Conservation (phyloP, 441 rosid species). For the Erodium trifolium region DNA sequence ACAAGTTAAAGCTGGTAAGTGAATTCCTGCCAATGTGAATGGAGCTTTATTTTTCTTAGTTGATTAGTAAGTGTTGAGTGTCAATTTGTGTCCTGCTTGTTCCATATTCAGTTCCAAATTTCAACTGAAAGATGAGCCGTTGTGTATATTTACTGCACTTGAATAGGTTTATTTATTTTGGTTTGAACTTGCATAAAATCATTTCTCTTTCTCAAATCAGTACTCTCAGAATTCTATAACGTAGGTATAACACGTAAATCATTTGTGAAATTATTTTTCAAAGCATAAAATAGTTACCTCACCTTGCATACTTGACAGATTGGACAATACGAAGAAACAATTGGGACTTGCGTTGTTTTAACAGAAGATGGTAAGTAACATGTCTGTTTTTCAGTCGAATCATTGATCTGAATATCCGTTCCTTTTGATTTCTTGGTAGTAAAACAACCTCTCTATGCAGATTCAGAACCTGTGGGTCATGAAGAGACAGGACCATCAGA, state of each 20-base stretch:
- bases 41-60: neutral
- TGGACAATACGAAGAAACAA: slow-evolving; percentile 55
- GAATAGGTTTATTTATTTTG: neutral
- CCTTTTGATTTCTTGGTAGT: neutral
- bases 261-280: neutral
- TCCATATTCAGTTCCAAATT: neutral
- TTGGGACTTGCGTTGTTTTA: slow-evolving; percentile 50
- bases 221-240: too few species aligned
- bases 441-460: slow-evolving; percentile 22
- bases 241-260: neutral
- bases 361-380: slow-evolving; percentile 40
- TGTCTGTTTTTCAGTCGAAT: slow-evolving; percentile 4
- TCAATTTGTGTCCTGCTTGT: neutral
- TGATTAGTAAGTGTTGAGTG: neutral
- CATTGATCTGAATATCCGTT: neutral
- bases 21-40: neutral
- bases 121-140: neutral
- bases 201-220: too few species aligned
- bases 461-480: slow-evolving; percentile 27
- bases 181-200: neutral
- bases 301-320: slow-evolving; percentile 27
- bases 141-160: neutral
- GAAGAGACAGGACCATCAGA: slow-evolving; percentile 51
- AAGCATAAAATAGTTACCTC: neutral
- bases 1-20: slow-evolving; percentile 52